Evolutionary conservation across 1,284 basidiomycete species (phyloP).

Genomic region (Fomes fomentarius): DNA sequence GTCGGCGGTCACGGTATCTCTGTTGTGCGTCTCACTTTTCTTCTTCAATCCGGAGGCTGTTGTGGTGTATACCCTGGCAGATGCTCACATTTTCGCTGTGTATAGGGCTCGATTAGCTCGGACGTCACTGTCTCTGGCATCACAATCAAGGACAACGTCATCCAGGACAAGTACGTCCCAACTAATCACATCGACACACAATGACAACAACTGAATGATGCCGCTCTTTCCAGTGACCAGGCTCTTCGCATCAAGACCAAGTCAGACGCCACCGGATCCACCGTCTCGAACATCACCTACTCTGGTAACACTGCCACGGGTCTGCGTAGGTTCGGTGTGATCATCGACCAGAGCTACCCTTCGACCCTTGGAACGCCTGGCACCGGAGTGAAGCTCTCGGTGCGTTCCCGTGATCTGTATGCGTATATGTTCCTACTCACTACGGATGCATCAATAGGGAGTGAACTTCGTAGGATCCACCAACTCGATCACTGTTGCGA

Average conservation of each 20-base stretch:
- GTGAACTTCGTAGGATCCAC: constrained; percentile 35
- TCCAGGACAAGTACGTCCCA: constrained; percentile 34
- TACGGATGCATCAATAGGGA: constrained; percentile 18
- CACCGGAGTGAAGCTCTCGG: constrained; percentile 35
- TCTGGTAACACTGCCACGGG: constrained; percentile 35
- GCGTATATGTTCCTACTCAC: background rate
- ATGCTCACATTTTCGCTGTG: background rate
- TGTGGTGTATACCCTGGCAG: no score
- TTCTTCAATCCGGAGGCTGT: no score
- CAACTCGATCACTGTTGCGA: constrained; percentile 32
- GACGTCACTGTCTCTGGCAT: constrained; percentile 49
- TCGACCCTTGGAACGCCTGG: constrained; percentile 41
- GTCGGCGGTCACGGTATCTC: constrained; percentile 62
- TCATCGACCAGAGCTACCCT: constrained; percentile 47
- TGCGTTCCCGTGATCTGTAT: constrained; percentile 10
- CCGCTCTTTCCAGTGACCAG: constrained; percentile 35
- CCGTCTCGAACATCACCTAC: constrained; percentile 42
- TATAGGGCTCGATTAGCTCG: constrained; percentile 52
- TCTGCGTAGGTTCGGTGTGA: constrained; percentile 37
- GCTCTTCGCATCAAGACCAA: constrained; percentile 47
- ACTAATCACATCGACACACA: background rate
- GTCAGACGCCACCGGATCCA: constrained; percentile 35
- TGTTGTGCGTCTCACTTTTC: constrained; percentile 33
- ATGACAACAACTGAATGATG: background rate
- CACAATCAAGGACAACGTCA: constrained; percentile 49